phyloP scores from a whole-genome alignment of 805 yeast species.

The Cyberlindnera japonica region DNA sequence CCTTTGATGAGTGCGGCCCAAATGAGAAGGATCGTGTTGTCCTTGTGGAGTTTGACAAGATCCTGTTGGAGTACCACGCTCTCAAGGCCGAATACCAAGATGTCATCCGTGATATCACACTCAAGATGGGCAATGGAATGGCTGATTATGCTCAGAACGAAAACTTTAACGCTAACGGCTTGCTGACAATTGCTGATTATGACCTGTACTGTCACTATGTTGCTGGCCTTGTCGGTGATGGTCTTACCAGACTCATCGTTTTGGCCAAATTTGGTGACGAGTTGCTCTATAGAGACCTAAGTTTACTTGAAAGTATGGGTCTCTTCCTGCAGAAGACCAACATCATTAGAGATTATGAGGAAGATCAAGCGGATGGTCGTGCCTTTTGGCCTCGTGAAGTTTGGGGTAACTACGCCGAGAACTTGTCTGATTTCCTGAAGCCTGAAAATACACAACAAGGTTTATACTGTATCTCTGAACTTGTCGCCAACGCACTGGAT shows the following conservation, averaged over 20 bases:
- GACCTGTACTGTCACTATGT: conserved; percentile 94
- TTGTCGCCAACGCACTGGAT: conserved; percentile 71
- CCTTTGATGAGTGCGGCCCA: conserved; percentile 69
- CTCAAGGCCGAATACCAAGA: conserved; percentile 74
- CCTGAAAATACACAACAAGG: conserved; percentile 51
- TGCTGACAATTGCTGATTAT: conserved; percentile 73
- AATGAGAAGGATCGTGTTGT: conserved; percentile 80
- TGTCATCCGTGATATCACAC: conserved; percentile 71
- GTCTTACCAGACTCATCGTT: conserved; percentile 78
- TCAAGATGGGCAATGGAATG: conserved; percentile 96
- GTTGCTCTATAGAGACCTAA: conserved; percentile 48
- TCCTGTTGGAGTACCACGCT: conserved; percentile 67
- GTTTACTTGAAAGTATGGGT: conserved; percentile 84
- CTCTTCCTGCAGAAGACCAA: conserved; percentile 92
- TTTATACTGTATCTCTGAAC: conserved; percentile 71
- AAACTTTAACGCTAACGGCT: conserved; percentile 74
- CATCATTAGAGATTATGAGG: conserved; percentile 91
- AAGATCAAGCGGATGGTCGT: conserved; percentile 87
- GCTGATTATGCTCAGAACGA: conserved; percentile 84
- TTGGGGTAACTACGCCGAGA: conserved; percentile 77
- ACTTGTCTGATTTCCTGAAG: conserved; percentile 54
- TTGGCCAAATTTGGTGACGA: conserved; percentile 67
- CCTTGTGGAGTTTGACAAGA: conserved; percentile 68
- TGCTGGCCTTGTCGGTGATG: conserved; percentile 97
- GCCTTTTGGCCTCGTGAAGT: conserved; percentile 95